Evolutionary conservation across 164 flowering plant species (phyloP), one percentile per base, ranked within the genome.

Genomic region (Amborella trichopoda): DNA sequence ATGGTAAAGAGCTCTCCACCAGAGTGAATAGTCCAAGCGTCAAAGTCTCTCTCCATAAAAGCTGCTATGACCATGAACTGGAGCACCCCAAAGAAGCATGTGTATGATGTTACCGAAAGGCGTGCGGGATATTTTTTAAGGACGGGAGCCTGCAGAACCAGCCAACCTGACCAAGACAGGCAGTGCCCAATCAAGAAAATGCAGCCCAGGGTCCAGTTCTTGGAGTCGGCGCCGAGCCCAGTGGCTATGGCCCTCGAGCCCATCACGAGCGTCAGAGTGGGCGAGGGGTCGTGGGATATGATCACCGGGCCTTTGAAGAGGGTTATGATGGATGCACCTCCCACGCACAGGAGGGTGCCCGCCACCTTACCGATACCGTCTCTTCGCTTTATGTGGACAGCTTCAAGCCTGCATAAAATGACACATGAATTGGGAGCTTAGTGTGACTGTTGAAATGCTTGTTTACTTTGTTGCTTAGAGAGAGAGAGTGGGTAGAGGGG

Each of bases 161-260:
- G 79, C 99, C 99, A 93, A 0, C 70, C 95, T 9, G 99, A 80
- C 99, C 99, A 93, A 0, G 91, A 84, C 40, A 93, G 62, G 60
- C 99, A 93, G 63, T 93, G 99, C 3, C 99, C 96, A 18, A 93
- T 80, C 5, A 88, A 69, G 64, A 52, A 93, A 30, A 93, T 20
- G 67, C 99, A 93, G 4, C 99, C 99, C 46, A 87, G 62, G 5
- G 94, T 84, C 99, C 99, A 93, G 72, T 62, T 88, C 61, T 93
- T 93, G 3, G 84, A 89, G 24, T 80, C 90, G 41, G 19, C n/a
- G 24, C 94, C 98, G 1, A 90, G 69, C 14, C 66, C 46, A 5
- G 48, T 43, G 3, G 19, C 19, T 8, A n/a, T 1, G 16, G 16
- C 41, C 8, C 19, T 37, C 19, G 8, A n/a, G 16, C 19, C 19